A percentile compares a stretch with the other conserved stretches of the same genome.
phyloP scores from a whole-genome alignment of 805 yeast species.

The Wickerhamiella vanderwaltii region DNA sequence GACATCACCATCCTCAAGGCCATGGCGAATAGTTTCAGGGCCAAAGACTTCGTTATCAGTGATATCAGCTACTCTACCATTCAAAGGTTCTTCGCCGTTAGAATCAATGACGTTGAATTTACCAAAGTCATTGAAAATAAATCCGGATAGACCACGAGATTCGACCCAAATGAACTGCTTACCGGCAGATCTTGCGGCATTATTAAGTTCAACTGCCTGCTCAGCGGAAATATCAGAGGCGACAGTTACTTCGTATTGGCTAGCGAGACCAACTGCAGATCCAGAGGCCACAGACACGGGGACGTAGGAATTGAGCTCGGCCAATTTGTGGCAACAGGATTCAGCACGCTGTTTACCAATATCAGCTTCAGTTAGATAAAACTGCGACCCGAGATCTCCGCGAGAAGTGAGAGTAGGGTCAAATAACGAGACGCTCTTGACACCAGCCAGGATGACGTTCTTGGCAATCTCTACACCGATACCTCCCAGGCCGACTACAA shows the following conservation, averaged over 20 bases:
- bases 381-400: conserved; percentile 77
- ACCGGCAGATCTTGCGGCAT: conserved; percentile 55
- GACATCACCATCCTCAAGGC: conserved; percentile 80
- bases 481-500: conserved; percentile 81
- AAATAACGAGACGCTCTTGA: conserved; percentile 72
- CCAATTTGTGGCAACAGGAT: conserved; percentile 52
- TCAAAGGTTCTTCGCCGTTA: conserved; percentile 83
- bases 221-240: conserved; percentile 75
- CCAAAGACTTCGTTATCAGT: conserved; percentile 88
- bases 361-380: conserved; percentile 60
- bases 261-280: conserved; percentile 36
- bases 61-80: conserved; percentile 82
- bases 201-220: conserved; percentile 63
- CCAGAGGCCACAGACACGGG: conserved; percentile 57
- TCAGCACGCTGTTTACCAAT: conserved; percentile 68
- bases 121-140: conserved; percentile 84
- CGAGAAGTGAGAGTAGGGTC: conserved; percentile 63
- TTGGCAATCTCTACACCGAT: conserved; percentile 94
- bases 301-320: conserved; percentile 82
- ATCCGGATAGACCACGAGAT: conserved; percentile 79
- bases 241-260: conserved; percentile 61
- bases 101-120: conserved; percentile 68
- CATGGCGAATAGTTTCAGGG: conserved; percentile 85
- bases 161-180: conserved; percentile 76
- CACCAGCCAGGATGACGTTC: conserved; percentile 94